Evolutionary conservation across 78 protist species (phyloP), one percentile per base, ranked within the genome.

Genomic region (Mantamonas sphyraenae): DNA sequence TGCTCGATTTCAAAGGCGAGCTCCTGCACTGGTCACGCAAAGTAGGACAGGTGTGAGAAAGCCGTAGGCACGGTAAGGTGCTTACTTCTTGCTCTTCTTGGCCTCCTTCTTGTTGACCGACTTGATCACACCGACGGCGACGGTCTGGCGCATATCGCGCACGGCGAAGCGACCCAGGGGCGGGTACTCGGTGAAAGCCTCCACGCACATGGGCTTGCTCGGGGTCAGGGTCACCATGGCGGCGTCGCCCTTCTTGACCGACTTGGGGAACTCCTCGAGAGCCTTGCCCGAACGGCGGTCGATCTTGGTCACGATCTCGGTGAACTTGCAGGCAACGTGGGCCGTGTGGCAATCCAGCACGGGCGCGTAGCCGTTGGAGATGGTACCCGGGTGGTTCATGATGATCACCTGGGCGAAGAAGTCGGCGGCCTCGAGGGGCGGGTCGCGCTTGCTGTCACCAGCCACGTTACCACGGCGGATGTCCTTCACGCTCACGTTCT

Each of bases 151-250:
- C 96, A 93, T 95, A 57, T 95, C 98, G 42, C 98, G 86, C 66
- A 93, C 96, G 79, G 98, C 98, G 88, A 95, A 95, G 68, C 98
- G 89, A 26, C 98, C 98, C 5, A 95, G 90, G 42, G 97, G 96
- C 47, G 98, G 91, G 88, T 87, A 95, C 51, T 79, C 86, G 28
- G 90, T 62, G 90, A 87, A 90, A 33, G 93, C 34, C 88, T 95
- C 98, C 42, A 95, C 98, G 76, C 90, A 82, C 96, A 95, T 88
- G 80, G 96, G 95, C 84, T 89, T 91, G 57, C 68, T 10, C 56
- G 98, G 98, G 66, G 77, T 58, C 63, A 95, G 28, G 63, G 59
- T 51, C 68, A 89, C 97, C 64, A 95, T 74, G 67, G 88, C 92
- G 64, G 98, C 87, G 58, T 93, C 94, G 60, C 96, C 97, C 33